Conservation (phyloP, 1,284 basidiomycete species). For the Trichosporon ovoides region DNA sequence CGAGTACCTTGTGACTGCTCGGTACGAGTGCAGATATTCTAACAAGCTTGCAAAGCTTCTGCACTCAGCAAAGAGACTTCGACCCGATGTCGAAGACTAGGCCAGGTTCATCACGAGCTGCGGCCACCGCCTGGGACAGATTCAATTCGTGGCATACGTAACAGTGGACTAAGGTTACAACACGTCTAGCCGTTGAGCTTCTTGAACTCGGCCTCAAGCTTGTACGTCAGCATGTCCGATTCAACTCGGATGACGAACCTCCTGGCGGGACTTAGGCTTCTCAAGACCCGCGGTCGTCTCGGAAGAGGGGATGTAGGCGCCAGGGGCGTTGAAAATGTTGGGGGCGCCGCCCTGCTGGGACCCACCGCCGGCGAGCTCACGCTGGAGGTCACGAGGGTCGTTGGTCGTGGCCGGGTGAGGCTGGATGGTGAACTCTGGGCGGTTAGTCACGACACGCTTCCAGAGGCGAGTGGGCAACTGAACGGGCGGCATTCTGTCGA, state of each 20-base stretch:
- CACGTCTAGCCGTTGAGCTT: slow-evolving; percentile 20
- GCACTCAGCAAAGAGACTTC: too few species aligned
- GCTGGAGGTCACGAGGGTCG: slow-evolving; percentile 46
- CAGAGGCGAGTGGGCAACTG: not conserved
- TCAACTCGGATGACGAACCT: slow-evolving; percentile 32
- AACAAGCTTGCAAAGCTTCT: too few species aligned
- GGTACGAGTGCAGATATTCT: too few species aligned
- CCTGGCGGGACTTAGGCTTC: slow-evolving; percentile 47
- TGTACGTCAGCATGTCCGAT: not conserved
- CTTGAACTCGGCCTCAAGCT: slow-evolving; percentile 17
- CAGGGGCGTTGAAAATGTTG: slow-evolving; percentile 41
- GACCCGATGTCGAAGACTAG: too few species aligned
- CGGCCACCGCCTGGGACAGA: too few species aligned
- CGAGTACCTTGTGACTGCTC: too few species aligned
- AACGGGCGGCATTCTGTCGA: not conserved
- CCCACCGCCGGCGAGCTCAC: slow-evolving; percentile 26
- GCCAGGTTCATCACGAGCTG: too few species aligned
- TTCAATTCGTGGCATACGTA: not conserved
- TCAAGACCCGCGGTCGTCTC: slow-evolving; percentile 43
- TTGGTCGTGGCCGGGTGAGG: slow-evolving; percentile 51
- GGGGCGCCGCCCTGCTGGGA: slow-evolving; percentile 34
- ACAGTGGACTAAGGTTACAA: not conserved
- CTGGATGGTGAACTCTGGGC: slow-evolving; percentile 46
- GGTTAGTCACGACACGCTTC: not conserved
- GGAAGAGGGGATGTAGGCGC: slow-evolving; percentile 36